Conservation (phyloP, 2,329 filamentous ascomycete genomes). For the Grosmannia clavigera region DNA sequence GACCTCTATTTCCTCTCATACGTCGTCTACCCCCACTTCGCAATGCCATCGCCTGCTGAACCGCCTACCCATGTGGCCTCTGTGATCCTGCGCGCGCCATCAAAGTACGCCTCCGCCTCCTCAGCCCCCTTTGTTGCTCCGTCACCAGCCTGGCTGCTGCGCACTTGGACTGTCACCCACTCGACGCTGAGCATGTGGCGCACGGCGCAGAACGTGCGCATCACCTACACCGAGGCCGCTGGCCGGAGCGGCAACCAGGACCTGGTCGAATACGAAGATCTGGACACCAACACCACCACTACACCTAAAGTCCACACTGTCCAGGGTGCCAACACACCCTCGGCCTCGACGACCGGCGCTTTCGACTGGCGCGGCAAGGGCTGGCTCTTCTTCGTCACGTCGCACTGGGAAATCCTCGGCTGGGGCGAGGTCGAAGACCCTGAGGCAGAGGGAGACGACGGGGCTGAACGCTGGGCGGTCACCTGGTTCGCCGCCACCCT, state of each 20-base stretch:
- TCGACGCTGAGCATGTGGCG: conserved; percentile 73
- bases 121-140: conserved; percentile 28
- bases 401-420: conserved; percentile 72
- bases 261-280: conserved; percentile 55
- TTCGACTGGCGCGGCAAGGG: conserved; percentile 75
- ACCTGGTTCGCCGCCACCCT: conserved; percentile 76
- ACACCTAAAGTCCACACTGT: conserved; percentile 40
- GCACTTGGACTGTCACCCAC: conserved; percentile 64
- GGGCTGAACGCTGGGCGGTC: conserved; percentile 55
- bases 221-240: conserved; percentile 47
- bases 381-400: conserved; percentile 56
- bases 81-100: conserved; percentile 32
- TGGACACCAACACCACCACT: conserved; percentile 17
- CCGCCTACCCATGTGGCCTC: neutral
- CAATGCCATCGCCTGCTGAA: neutral
- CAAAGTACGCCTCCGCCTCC: conserved; percentile 29
- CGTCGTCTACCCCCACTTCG: neutral
- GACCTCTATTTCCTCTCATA: no score
- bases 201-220: conserved; percentile 64
- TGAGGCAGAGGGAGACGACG: conserved; percentile 12
- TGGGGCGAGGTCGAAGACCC: conserved; percentile 47
- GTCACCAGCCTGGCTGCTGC: conserved; percentile 44
- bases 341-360: conserved; percentile 4
- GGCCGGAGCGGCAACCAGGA: conserved; percentile 43
- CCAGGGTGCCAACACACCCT: conserved; percentile 48